Evolutionary conservation across 148 eudicot species (phyloP), one percentile per base, ranked within the genome.

Genomic region (Hydrangea macrophylla): DNA sequence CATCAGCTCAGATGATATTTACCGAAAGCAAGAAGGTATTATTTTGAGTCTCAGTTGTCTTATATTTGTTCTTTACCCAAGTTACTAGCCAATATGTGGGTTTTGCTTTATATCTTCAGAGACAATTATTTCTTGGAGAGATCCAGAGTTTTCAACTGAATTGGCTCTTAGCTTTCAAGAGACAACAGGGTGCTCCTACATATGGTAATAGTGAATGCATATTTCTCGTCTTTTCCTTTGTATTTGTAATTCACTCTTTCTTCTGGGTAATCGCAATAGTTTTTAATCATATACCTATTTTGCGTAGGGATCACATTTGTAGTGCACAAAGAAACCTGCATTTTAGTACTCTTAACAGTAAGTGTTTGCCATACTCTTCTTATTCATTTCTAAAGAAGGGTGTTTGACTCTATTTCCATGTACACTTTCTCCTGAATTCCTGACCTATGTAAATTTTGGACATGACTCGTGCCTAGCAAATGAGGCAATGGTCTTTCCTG

Each of bases 111-210:
- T 58, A 28, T 40, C 61, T 65, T n/a, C 83, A 94, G 99, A 89
- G 73, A 94, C 97, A 72, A 91, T 94, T 65, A 91, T 94, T 72
- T 94, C 99, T 25, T 94, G 99, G 99, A 87, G 89, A 73, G 99
- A 94, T 82, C 97, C 97, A 6, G 97, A 89, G 44, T 85, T 60
- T 80, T 85, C 90, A 55, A 82, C 84, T 32, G 97, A 94, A 66
- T 62, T 94, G 69, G 99, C 99, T 60, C 97, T 94, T 72, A 94
- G 99, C 83, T 94, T 94, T 78, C 96, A 89, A 73, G 99, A 94
- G 75, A 75, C 72, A 45, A 79, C 96, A 42, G 97, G 97, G 51
- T 91, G 97, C 84, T 86, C 93, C 63, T 87, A 87, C 78, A 85
- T 91, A 76, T 94, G 99, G 99, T 86, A 82, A 74, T 59, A 40